A percentile compares a stretch with the other conserved stretches of the same genome.
Conservation (phyloP, 1,284 basidiomycete genomes). For the Agroathelia rolfsii region DNA sequence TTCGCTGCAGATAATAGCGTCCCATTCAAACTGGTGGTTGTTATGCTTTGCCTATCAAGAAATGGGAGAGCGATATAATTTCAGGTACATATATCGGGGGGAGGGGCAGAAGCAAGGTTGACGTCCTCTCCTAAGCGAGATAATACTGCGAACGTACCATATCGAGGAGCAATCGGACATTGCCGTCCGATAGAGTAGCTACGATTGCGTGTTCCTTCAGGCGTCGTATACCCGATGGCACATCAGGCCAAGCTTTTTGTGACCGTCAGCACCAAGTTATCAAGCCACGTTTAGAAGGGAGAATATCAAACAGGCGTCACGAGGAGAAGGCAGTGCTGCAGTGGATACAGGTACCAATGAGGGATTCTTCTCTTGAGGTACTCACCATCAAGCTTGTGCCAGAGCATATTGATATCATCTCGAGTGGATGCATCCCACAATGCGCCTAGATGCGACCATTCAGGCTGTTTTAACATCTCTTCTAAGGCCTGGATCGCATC, state of each 20-base stretch:
- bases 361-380: neutral
- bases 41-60: no score
- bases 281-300: no score
- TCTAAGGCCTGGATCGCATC: conserved; percentile 44
- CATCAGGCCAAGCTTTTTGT: conserved; percentile 47
- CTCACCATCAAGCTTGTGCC: conserved; percentile 47
- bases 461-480: conserved; percentile 32
- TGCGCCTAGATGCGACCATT: conserved; percentile 36
- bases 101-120: neutral
- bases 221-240: conserved; percentile 33
- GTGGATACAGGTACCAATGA: no score
- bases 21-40: conserved; percentile 49
- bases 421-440: conserved; percentile 34
- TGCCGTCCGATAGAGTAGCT: conserved; percentile 52
- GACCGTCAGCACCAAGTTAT: no score
- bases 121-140: no score
- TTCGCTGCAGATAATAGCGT: conserved; percentile 49
- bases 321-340: no score
- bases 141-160: conserved; percentile 35
- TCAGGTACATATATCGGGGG: neutral
- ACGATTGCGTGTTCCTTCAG: conserved; percentile 44
- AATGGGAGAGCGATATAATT: no score
- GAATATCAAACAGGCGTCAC: no score
- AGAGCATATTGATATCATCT: conserved; percentile 34
- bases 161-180: conserved; percentile 46